A percentile compares a stretch with the other conserved stretches of the same genome.
These are phyloP conservation scores for Eimeria nieschulzi DNA, from an alignment of 169 alveolate species.

Conservation along the genomic window DNA sequence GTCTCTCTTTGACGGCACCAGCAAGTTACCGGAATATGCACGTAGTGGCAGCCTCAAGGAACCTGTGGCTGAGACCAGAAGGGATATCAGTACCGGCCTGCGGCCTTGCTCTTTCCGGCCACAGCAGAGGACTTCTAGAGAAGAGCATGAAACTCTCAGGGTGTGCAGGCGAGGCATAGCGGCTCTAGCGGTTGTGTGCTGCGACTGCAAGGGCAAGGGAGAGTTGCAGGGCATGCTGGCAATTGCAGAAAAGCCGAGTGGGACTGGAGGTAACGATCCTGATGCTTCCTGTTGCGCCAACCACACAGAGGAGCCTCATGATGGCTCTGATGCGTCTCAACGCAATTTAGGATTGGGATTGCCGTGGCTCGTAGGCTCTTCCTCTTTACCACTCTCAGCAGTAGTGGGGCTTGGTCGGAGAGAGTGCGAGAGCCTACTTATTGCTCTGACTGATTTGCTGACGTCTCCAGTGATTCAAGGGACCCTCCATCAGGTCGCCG, in stretches of 20 bases:
- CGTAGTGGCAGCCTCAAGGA: neutral
- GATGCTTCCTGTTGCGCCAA: neutral
- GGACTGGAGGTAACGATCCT: slow-evolving; percentile 16
- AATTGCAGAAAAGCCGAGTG: slow-evolving; percentile 9
- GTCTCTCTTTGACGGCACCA: neutral
- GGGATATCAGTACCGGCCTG: slow-evolving; percentile 50
- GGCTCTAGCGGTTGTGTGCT: slow-evolving; percentile 29
- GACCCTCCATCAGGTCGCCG: slow-evolving; percentile 48
- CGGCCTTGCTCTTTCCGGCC: slow-evolving; percentile 27
- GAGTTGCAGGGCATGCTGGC: slow-evolving; percentile 45
- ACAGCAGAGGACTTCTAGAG: slow-evolving; percentile 5
- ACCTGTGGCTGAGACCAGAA: neutral
- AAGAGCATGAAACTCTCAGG: slow-evolving; percentile 1
- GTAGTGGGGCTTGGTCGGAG: slow-evolving; percentile 27
- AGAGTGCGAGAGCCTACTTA: slow-evolving; percentile 29
- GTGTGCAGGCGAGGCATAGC: slow-evolving; percentile 43
- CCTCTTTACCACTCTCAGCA: slow-evolving; percentile 8
- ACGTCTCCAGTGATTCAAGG: slow-evolving; percentile 36
- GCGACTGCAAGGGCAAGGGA: slow-evolving; percentile 32
- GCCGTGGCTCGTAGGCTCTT: slow-evolving; percentile 67
- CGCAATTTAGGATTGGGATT: neutral
- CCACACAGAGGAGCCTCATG: neutral
- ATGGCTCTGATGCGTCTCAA: neutral
- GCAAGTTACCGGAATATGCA: neutral
- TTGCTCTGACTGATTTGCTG: slow-evolving; percentile 29